phyloP scores from a whole-genome alignment of 768 basidiomycete species.

The Asterophora lycoperdoides region DNA sequence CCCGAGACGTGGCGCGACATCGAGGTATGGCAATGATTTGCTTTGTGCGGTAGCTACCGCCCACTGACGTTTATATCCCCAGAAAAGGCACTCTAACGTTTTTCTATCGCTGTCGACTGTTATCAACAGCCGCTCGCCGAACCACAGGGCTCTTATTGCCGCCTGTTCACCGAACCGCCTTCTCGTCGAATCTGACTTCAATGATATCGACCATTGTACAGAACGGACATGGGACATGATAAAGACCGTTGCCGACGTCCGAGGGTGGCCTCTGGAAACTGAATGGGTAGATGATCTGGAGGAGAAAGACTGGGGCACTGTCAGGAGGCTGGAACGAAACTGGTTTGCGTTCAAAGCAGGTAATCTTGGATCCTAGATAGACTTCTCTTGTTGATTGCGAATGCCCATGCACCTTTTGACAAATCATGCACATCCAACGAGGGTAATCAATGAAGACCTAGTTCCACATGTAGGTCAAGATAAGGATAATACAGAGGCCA shows the following conservation, averaged over 20 bases:
- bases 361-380: slow-evolving; percentile 29
- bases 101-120: slow-evolving; percentile 86
- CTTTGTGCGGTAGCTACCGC: not conserved
- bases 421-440: not conserved
- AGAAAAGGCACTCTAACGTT: slow-evolving; percentile 71
- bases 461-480: slow-evolving; percentile 46
- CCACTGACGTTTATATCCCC: slow-evolving; percentile 4
- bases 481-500: slow-evolving; percentile 70
- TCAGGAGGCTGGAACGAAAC: slow-evolving; percentile 64
- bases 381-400: not conserved
- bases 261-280: slow-evolving; percentile 71
- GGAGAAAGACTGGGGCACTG: slow-evolving; percentile 53
- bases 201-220: slow-evolving; percentile 57
- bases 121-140: slow-evolving; percentile 72
- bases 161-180: slow-evolving; percentile 62
- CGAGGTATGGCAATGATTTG: slow-evolving; percentile 49
- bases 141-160: slow-evolving; percentile 60
- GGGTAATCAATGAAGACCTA: slow-evolving; percentile 8
- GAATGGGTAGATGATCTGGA: slow-evolving; percentile 42
- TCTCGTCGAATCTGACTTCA: slow-evolving; percentile 83
- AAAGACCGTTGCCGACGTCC: slow-evolving; percentile 63
- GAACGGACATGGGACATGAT: slow-evolving; percentile 76
- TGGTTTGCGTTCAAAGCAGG: slow-evolving; percentile 61
- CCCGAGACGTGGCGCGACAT: slow-evolving; percentile 69
- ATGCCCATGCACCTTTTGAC: no score